Percentiles rank a stretch among this genome's conserved stretches.
phyloP scores from a whole-genome alignment of 1,284 basidiomycete species.

The Ustilago esculenta region DNA sequence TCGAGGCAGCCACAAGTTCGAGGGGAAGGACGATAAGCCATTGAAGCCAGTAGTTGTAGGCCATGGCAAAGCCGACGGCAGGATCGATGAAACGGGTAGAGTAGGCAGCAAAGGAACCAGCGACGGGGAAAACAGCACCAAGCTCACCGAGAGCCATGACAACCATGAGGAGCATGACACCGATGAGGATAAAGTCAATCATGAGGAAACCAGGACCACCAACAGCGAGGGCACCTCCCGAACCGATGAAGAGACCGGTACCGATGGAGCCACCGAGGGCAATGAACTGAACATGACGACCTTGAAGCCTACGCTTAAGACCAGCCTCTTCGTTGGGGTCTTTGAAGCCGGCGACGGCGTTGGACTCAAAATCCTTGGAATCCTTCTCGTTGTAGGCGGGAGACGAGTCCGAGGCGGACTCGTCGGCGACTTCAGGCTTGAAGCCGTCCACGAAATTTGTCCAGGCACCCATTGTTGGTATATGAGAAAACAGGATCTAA shows the following conservation, averaged over 20 bases:
- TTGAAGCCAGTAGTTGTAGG: constrained; percentile 64
- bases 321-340: constrained; percentile 24
- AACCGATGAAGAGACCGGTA: constrained; percentile 70
- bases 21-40: constrained; percentile 63
- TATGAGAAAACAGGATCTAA: background rate
- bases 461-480: constrained; percentile 43
- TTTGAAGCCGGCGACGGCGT: constrained; percentile 39
- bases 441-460: constrained; percentile 52
- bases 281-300: constrained; percentile 63
- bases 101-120: constrained; percentile 64
- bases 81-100: constrained; percentile 65
- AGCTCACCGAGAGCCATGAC: constrained; percentile 67
- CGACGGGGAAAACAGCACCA: constrained; percentile 59
- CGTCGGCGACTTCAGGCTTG: constrained; percentile 42
- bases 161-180: constrained; percentile 66
- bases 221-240: constrained; percentile 68
- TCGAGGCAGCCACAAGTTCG: constrained; percentile 61
- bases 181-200: constrained; percentile 63
- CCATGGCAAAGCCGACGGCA: constrained; percentile 62
- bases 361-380: constrained; percentile 34
- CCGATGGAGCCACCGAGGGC: constrained; percentile 68
- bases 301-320: constrained; percentile 55
- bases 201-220: constrained; percentile 70
- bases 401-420: constrained; percentile 10
- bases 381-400: constrained; percentile 30